Percentiles rank a stretch among this genome's conserved stretches.
phyloP scores from a whole-genome alignment of 164 flowering plant genomes.

The Vitis amurensis region DNA sequence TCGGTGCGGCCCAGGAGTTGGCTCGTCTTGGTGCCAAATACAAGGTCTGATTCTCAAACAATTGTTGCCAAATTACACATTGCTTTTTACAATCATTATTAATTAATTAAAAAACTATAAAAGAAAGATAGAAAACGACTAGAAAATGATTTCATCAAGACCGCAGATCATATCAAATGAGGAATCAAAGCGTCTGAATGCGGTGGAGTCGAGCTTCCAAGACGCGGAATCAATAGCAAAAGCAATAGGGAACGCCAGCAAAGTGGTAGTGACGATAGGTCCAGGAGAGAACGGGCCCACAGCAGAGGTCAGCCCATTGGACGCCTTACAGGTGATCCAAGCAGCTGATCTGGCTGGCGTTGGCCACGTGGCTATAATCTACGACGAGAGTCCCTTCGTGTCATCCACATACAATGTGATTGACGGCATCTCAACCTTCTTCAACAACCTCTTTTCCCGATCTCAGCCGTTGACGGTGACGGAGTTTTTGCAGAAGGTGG shows the following conservation, averaged over 20 bases:
- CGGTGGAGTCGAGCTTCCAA: conserved; percentile 66
- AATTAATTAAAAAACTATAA: not conserved
- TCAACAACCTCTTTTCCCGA: conserved; percentile 68
- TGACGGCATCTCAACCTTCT: conserved; percentile 75
- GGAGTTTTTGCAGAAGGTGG: conserved; percentile 61
- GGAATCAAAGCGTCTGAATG: conserved; percentile 75
- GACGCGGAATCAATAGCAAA: conserved; percentile 78
- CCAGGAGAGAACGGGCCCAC: conserved; percentile 70
- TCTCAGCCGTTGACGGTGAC: conserved; percentile 56
- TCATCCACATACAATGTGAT: conserved; percentile 63
- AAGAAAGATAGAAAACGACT: too few species aligned
- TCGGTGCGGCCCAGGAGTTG: conserved; percentile 80
- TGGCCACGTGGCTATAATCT: conserved; percentile 74
- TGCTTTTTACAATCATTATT: not conserved
- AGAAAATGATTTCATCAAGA: not conserved
- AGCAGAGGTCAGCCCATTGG: conserved; percentile 48
- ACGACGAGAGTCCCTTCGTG: conserved; percentile 30
- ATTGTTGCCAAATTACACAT: too few species aligned
- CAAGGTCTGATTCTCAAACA: conserved; percentile 48
- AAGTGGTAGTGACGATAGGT: conserved; percentile 90
- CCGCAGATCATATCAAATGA: conserved; percentile 72
- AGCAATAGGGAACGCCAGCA: conserved; percentile 90
- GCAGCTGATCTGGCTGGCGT: conserved; percentile 86
- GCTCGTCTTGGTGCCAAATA: conserved; percentile 77
- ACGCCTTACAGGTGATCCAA: conserved; percentile 72